Base-by-base conservation (phyloP, 805 yeast genomes). In the Wickerhamomyces ciferrii region DNA sequence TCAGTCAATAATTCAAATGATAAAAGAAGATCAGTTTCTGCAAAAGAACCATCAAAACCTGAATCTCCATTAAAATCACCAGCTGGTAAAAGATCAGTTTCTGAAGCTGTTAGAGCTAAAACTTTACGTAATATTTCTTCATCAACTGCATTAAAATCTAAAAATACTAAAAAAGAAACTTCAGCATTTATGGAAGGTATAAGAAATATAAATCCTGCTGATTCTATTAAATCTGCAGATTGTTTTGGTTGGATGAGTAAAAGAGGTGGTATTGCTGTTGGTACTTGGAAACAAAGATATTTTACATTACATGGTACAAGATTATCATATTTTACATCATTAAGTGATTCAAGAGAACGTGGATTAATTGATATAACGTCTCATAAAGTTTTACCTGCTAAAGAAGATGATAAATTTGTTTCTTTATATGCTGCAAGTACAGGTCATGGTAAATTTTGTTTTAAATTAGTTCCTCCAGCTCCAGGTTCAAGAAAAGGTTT, bases 361-460 rank as follows among this genome's bases (percentile, higher is more conserved):
- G 99, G 99, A 0, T 70, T 94, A 45, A 94, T 94, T 52, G 99
- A 94, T 65, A 90, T 94, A 47, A 94, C 97, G 0, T 89, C 97
- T 0, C 98, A 94, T 66, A 78, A 87, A 54, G 98, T 92, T 1
- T 70, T 89, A 23, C 95, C 97, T 1, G 83, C 87, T 0, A 74
- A 72, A 48, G 91, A 84, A 48, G 96, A 88, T 55, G 97, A 91
- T 67, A 87, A 85, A 61, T 74, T 87, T 46, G 82, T 88, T 35
- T 87, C 97, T 0, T 67, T 92, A 41, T 87, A 87, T 64, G 97
- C 98, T 0, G 94, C 97, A 0, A 83, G 92, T 29, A 85, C 96
- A 3, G 97, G 97, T 9, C 84, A 87, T 39, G 98, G 98, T n/a
- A 75, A 96, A 37, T 87, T 81, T 61, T 89, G 96, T 59, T 92